Evolutionary conservation across 495 filamentous ascomycete species (phyloP).

Genomic region (Aspergillus avenaceus): DNA sequence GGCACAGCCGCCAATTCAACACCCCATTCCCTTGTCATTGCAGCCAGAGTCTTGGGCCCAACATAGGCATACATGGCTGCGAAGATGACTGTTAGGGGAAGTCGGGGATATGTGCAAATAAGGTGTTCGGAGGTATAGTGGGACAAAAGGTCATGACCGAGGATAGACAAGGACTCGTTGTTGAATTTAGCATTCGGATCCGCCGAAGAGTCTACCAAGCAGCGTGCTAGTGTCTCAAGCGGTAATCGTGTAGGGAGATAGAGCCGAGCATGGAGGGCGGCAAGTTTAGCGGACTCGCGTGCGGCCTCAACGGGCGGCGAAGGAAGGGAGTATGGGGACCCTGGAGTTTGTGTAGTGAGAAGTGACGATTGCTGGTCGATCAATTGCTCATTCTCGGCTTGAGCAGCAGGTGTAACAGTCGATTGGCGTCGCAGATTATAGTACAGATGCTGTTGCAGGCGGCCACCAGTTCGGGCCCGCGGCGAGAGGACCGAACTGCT

Average conservation of each 20-base stretch:
- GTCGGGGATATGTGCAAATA: conserved; percentile 79
- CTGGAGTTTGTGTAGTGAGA: conserved; percentile 17
- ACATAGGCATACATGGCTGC: conserved; percentile 79
- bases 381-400: conserved; percentile 20
- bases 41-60: conserved; percentile 63
- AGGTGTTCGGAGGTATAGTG: conserved; percentile 87
- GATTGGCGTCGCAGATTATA: conserved; percentile 34
- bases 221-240: conserved; percentile 77
- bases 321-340: conserved; percentile 41
- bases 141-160: conserved; percentile 77
- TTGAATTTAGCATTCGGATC: conserved; percentile 73
- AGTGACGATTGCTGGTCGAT: conserved; percentile 18
- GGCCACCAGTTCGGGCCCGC: conserved; percentile 46
- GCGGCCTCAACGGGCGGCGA: conserved; percentile 68
- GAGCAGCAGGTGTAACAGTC: conserved; percentile 30
- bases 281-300: conserved; percentile 79
- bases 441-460: conserved; percentile 43
- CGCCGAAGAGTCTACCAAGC: conserved; percentile 79
- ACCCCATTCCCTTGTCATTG: conserved; percentile 80
- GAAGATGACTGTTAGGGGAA: conserved; percentile 78
- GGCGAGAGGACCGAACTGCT: conserved; percentile 64
- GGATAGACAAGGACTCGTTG: conserved; percentile 72
- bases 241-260: conserved; percentile 77
- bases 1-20: conserved; percentile 78
- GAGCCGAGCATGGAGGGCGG: conserved; percentile 89